Conservation (phyloP, 2,329 filamentous ascomycete species). For the Huntiella decipiens region DNA sequence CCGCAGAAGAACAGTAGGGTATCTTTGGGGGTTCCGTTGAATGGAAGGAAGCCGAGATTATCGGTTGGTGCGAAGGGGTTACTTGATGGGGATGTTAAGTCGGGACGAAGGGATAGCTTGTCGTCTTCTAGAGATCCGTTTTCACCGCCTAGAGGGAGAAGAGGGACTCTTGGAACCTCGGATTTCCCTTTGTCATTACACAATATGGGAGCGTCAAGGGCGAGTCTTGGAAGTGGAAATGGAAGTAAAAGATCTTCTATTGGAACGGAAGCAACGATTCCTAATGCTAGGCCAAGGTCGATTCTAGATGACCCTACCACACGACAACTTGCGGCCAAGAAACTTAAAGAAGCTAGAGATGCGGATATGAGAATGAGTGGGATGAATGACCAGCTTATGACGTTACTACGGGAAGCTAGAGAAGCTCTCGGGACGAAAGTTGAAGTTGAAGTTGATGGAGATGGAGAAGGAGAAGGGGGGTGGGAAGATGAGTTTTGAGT, state of each 20-base stretch:
- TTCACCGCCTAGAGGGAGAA: background rate
- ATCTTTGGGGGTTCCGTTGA: too few species aligned
- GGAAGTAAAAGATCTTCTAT: background rate
- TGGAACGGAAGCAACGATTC: background rate
- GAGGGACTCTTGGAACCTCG: background rate
- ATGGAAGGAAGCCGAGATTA: too few species aligned
- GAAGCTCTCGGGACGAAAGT: constrained; percentile 64
- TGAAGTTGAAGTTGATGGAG: constrained; percentile 34
- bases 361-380: constrained; percentile 61
- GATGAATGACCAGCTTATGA: constrained; percentile 60
- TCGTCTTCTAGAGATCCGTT: constrained; percentile 9
- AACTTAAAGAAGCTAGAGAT: constrained; percentile 54
- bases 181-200: background rate
- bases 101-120: background rate
- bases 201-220: background rate
- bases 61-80: too few species aligned
- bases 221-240: background rate
- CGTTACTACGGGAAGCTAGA: constrained; percentile 76
- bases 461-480: constrained; percentile 15
- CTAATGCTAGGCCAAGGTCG: background rate
- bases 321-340: constrained; percentile 51
- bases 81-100: too few species aligned
- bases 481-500: constrained; percentile 7
- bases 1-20: too few species aligned
- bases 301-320: constrained; percentile 37